Conservation (phyloP, 495 filamentous ascomycete species). For the Talaromyces adpressus region DNA sequence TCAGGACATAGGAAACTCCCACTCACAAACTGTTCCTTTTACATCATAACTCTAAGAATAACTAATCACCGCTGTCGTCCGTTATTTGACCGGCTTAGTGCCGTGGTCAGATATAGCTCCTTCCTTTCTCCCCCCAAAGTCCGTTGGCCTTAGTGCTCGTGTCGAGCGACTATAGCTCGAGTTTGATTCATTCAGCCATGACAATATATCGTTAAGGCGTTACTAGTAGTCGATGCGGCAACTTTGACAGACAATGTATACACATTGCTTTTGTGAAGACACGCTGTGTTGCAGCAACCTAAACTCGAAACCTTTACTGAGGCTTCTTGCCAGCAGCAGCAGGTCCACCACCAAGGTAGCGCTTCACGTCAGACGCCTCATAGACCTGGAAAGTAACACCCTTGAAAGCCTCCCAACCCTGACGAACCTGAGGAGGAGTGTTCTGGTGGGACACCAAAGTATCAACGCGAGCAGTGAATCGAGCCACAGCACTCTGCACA, state of each 20-base stretch:
- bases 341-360: conserved; percentile 54
- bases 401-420: conserved; percentile 82
- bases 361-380: conserved; percentile 69
- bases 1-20: conserved; percentile 1
- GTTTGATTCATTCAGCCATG: neutral
- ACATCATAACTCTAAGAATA: neutral
- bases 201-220: conserved; percentile 1
- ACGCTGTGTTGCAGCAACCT: neutral
- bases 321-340: conserved; percentile 49
- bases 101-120: neutral
- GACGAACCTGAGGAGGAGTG: conserved; percentile 74
- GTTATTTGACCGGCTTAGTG: neutral
- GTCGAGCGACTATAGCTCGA: neutral
- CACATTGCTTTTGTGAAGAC: neutral
- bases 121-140: neutral
- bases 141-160: conserved; percentile 1
- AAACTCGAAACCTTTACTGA: conserved; percentile 27
- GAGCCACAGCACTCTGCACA: conserved; percentile 71
- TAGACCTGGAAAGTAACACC: conserved; percentile 60
- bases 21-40: neutral
- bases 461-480: conserved; percentile 69
- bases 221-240: neutral
- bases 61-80: neutral
- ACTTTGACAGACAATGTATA: neutral
- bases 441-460: conserved; percentile 75